phyloP scores from a whole-genome alignment of 805 yeast genomes.

The Dipodascus geniculatus region DNA sequence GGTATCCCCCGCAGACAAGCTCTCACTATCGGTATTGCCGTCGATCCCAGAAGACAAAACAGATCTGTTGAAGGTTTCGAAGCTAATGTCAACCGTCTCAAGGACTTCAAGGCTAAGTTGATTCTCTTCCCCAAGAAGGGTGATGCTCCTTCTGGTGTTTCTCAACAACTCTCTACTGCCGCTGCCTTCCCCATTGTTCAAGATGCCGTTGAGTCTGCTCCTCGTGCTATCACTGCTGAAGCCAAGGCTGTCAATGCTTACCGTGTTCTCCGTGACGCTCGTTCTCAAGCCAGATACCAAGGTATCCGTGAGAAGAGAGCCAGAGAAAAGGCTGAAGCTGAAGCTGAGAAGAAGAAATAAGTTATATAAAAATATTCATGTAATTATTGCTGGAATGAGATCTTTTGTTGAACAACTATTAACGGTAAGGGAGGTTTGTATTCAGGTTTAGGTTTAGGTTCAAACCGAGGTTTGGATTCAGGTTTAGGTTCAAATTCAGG shows the following conservation, averaged over 20 bases:
- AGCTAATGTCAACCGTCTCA: conserved; percentile 88
- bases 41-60: conserved; percentile 99
- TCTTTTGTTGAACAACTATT: background rate
- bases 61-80: conserved; percentile 92
- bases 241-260: conserved; percentile 68
- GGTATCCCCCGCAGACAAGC: conserved; percentile 91
- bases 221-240: conserved; percentile 73
- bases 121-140: conserved; percentile 91
- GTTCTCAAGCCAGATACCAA: conserved; percentile 84
- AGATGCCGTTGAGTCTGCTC: conserved; percentile 55
- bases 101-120: conserved; percentile 92
- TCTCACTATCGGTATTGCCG: conserved; percentile 96
- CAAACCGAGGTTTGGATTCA: conserved; percentile 6
- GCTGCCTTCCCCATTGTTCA: conserved; percentile 88
- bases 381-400: conserved; percentile 1
- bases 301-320: conserved; percentile 99
- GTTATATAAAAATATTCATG: conserved; percentile 11
- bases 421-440: background rate
- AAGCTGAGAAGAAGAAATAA: conserved; percentile 98
- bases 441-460: background rate
- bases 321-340: conserved; percentile 95
- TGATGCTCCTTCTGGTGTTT: conserved; percentile 44
- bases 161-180: conserved; percentile 59
- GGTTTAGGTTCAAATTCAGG: too few species aligned
- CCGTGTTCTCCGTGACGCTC: conserved; percentile 92